phyloP scores from a whole-genome alignment of 768 basidiomycete genomes.

The Mycena belliarum region DNA sequence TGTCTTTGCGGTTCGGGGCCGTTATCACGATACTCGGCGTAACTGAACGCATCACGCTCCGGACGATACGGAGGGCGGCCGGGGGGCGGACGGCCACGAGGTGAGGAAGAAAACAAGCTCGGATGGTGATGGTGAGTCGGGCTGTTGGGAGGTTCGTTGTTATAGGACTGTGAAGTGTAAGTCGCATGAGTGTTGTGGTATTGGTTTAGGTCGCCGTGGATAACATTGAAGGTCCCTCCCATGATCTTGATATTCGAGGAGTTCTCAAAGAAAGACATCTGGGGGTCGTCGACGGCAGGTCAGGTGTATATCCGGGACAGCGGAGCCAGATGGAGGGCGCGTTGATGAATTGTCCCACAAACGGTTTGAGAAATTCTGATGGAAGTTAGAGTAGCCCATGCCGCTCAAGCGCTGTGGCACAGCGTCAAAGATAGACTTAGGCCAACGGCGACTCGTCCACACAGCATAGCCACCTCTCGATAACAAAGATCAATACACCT shows the following conservation, averaged over 20 bases:
- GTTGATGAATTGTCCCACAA: too few species aligned
- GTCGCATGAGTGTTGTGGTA: neutral
- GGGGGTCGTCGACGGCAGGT: too few species aligned
- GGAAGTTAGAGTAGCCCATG: neutral
- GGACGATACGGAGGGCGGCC: conserved; percentile 4
- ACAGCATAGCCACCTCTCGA: too few species aligned
- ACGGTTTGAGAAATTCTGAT: neutral
- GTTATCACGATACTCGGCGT: conserved; percentile 6
- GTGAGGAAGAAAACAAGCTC: neutral
- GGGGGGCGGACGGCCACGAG: neutral
- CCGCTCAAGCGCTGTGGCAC: neutral
- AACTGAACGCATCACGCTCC: conserved; percentile 5
- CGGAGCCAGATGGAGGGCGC: neutral
- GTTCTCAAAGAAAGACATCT: conserved; percentile 15
- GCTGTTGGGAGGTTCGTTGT: neutral
- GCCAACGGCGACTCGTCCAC: too few species aligned
- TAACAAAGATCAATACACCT: neutral
- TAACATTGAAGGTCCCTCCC: conserved; percentile 13
- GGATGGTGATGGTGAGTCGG: conserved; percentile 1
- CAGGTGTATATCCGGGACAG: neutral
- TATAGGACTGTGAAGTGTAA: conserved; percentile 1
- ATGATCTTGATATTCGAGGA: conserved; percentile 11
- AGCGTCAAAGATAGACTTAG: neutral
- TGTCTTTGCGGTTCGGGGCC: neutral
- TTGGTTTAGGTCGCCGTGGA: conserved; percentile 9